A percentile compares a stretch with the other conserved stretches of the same genome.
phyloP scores from a whole-genome alignment of 2,329 filamentous ascomycete genomes.

The Ceratocystis huliohia region DNA sequence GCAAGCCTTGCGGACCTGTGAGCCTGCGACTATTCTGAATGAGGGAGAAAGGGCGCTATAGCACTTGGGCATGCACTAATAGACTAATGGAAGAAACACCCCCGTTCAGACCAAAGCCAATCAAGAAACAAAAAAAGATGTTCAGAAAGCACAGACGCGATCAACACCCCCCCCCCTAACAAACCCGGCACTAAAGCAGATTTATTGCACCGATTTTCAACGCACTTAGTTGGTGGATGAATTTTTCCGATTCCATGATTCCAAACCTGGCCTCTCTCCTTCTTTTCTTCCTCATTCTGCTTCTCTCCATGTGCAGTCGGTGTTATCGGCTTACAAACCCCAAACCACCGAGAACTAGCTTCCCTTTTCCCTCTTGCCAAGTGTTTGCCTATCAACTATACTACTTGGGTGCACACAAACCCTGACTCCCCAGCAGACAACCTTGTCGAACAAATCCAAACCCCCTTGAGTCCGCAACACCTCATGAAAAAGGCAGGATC shows the following conservation, averaged over 20 bases:
- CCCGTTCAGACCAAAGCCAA: not conserved
- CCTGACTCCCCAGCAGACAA: no score
- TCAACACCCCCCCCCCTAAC: not conserved
- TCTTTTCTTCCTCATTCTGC: not conserved
- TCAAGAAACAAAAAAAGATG: not conserved
- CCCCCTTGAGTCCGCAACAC: no score
- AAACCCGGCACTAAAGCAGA: not conserved
- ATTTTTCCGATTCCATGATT: not conserved
- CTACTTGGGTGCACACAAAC: no score
- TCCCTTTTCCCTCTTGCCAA: no score
- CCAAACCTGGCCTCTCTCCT: not conserved
- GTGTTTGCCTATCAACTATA: no score
- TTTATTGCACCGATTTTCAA: not conserved
- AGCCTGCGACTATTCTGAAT: not conserved
- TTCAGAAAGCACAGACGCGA: not conserved
- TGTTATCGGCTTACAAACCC: not conserved
- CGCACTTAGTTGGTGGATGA: not conserved
- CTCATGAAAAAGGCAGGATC: no score
- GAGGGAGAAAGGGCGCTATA: no score
- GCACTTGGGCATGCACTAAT: no score
- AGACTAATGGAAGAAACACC: no score
- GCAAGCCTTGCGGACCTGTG: not conserved
- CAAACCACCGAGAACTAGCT: no score
- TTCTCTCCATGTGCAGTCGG: not conserved
- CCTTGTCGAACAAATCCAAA: no score